Evolutionary conservation across 2,329 filamentous ascomycete genomes (phyloP).

Genomic region (Fusarium tjaetaba): DNA sequence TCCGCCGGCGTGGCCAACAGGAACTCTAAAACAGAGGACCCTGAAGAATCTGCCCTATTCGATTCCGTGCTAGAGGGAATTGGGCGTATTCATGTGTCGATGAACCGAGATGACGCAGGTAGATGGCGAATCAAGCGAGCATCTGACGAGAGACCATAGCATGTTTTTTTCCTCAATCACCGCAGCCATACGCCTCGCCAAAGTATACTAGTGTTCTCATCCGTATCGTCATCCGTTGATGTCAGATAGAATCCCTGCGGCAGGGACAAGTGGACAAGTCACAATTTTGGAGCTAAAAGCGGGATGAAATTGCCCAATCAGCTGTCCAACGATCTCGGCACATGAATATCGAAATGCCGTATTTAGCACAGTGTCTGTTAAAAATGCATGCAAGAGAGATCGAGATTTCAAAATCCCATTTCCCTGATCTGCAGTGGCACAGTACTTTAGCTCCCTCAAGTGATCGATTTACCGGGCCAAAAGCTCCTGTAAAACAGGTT

Average conservation of each 20-base stretch:
- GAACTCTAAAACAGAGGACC: conserved; percentile 12
- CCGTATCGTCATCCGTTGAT: background rate
- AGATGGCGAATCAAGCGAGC: conserved; percentile 53
- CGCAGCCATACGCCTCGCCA: background rate
- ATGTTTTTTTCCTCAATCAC: background rate
- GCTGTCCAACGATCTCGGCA: background rate
- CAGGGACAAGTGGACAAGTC: background rate
- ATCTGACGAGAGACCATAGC: conserved; percentile 30
- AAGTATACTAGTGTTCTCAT: background rate
- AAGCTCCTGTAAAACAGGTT: background rate
- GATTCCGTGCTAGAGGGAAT: conserved; percentile 52
- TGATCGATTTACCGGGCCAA: background rate
- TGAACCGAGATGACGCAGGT: conserved; percentile 51
- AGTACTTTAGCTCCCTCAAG: background rate
- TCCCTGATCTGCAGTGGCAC: background rate
- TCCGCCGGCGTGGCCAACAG: background rate
- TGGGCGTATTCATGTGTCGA: conserved; percentile 47
- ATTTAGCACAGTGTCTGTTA: conserved; percentile 5
- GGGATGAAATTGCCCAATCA: conserved; percentile 16
- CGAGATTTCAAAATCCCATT: background rate
- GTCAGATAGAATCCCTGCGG: background rate
- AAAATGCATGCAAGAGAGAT: conserved; percentile 1
- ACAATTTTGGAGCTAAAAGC: background rate
- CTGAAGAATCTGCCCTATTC: conserved; percentile 46
- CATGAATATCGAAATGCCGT: background rate